phyloP scores from a whole-genome alignment of 2,329 filamentous ascomycete genomes.

The Fusarium pseudocircinatum region DNA sequence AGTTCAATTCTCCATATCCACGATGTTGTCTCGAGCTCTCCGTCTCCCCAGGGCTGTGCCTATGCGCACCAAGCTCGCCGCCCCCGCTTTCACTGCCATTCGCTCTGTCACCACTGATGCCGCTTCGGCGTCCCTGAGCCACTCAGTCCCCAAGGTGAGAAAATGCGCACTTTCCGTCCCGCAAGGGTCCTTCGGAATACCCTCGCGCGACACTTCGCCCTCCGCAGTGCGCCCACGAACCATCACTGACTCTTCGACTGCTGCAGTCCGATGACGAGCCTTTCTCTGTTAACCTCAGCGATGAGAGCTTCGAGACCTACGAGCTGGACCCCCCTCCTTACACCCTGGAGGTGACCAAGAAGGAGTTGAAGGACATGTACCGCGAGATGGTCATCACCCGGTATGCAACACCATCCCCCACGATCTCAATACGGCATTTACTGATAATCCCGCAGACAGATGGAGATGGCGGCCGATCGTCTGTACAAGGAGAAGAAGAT shows the following conservation, averaged over 20 bases:
- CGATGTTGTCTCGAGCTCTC: constrained; percentile 78
- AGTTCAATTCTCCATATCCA: constrained; percentile 44
- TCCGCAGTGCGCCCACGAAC: background rate
- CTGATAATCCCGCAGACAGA: constrained; percentile 73
- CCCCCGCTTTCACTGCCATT: constrained; percentile 60
- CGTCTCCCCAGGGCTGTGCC: constrained; percentile 69
- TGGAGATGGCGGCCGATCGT: constrained; percentile 99
- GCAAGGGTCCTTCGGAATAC: constrained; percentile 3
- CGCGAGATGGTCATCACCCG: constrained; percentile 94
- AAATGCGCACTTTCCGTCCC: constrained; percentile 40
- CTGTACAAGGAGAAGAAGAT: constrained; percentile 99
- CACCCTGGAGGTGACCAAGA: constrained; percentile 93
- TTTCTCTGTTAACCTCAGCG: constrained; percentile 91
- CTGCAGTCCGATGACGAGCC: constrained; percentile 88
- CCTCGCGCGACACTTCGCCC: background rate
- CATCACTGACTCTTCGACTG: constrained; percentile 26
- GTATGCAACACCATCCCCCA: constrained; percentile 62
- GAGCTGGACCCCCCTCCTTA: constrained; percentile 96
- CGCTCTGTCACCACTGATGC: constrained; percentile 95
- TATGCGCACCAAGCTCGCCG: constrained; percentile 60
- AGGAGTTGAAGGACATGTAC: constrained; percentile 99
- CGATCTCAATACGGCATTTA: constrained; percentile 1
- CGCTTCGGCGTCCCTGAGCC: constrained; percentile 88
- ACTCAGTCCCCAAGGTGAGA: constrained; percentile 66
- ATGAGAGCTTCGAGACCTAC: constrained; percentile 99